Conservation (phyloP, 352 stramenopile genomes). For the Globisporangium splendens region DNA sequence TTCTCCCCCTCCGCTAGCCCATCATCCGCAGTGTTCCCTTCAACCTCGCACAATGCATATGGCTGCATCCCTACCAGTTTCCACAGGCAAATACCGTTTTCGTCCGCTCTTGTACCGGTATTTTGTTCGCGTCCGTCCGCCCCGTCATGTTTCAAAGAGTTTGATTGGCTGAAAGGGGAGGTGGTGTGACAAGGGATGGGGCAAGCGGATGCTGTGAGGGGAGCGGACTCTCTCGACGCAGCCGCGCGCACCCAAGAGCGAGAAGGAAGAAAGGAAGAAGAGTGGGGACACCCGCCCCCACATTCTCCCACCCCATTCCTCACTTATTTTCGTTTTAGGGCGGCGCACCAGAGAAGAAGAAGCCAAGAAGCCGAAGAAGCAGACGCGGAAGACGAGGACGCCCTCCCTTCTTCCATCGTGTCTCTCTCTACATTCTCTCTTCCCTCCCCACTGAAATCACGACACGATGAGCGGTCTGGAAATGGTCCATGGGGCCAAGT, state of each 20-base stretch:
- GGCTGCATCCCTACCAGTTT: slow-evolving; percentile 14
- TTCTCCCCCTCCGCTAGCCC: not conserved
- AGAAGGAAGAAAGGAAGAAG: not conserved
- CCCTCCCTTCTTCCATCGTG: not conserved
- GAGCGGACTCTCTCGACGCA: too few relatives aligned
- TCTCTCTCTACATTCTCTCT: not conserved
- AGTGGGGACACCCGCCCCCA: not conserved
- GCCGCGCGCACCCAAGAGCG: too few relatives aligned
- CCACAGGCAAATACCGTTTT: not conserved
- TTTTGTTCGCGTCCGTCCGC: slow-evolving; percentile 1
- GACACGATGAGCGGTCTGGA: slow-evolving; percentile 33
- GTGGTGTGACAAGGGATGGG: too few relatives aligned
- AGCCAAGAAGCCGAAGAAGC: not conserved
- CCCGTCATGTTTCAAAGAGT: not conserved
- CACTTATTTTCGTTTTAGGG: too few relatives aligned
- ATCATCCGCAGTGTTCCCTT: not conserved
- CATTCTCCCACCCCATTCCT: slow-evolving; percentile 1
- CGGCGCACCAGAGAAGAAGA: not conserved
- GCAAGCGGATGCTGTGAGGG: too few relatives aligned
- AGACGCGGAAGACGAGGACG: not conserved
- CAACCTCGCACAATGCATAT: slow-evolving; percentile 13
- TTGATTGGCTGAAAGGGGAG: slow-evolving; percentile 1
- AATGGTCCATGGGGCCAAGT: slow-evolving; percentile 72
- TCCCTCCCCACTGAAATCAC: not conserved
- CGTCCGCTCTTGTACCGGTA: slow-evolving; percentile 5